Percentiles rank a stretch among this genome's conserved stretches.
Evolutionary conservation across 352 stramenopile genomes (phyloP).

Genomic region (Pythium apleroticum): DNA sequence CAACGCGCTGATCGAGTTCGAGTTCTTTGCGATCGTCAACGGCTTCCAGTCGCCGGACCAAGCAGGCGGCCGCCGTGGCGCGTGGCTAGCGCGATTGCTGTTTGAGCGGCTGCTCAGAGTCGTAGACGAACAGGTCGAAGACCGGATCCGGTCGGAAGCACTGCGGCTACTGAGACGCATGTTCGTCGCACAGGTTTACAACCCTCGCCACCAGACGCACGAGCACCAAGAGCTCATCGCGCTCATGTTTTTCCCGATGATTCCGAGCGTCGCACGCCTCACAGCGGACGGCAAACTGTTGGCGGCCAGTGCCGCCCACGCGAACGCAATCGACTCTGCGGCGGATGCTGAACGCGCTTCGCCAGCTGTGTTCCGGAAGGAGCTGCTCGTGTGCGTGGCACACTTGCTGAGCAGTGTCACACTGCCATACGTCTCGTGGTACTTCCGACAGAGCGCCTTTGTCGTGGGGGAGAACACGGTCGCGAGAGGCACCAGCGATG

Average conservation of each 20-base stretch:
- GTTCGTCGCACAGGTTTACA: constrained; percentile 64
- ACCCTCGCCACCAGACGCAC: constrained; percentile 37
- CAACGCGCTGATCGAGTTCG: constrained; percentile 62
- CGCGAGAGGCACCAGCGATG: neutral
- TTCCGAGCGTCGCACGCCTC: constrained; percentile 47
- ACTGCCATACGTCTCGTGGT: constrained; percentile 35
- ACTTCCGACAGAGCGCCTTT: constrained; percentile 37
- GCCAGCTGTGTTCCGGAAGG: constrained; percentile 42
- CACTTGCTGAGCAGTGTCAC: constrained; percentile 67
- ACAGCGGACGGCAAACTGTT: constrained; percentile 51
- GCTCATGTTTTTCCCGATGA: constrained; percentile 58
- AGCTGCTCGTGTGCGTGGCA: constrained; percentile 59
- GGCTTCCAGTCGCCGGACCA: constrained; percentile 22
- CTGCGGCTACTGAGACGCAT: constrained; percentile 56
- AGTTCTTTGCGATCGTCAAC: constrained; percentile 69
- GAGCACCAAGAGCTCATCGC: constrained; percentile 62
- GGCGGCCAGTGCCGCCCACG: constrained; percentile 8
- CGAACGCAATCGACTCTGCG: constrained; percentile 2
- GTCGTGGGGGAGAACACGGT: constrained; percentile 13
- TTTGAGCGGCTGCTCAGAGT: constrained; percentile 54
- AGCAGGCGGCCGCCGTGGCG: neutral
- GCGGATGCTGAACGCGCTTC: constrained; percentile 2
- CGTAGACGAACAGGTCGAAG: constrained; percentile 56
- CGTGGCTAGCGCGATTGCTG: constrained; percentile 58
- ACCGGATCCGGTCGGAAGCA: constrained; percentile 55